Evolutionary conservation across 2,329 filamentous ascomycete species (phyloP), one percentile per base, ranked within the genome.

Genomic region (Colletotrichum sp.): DNA sequence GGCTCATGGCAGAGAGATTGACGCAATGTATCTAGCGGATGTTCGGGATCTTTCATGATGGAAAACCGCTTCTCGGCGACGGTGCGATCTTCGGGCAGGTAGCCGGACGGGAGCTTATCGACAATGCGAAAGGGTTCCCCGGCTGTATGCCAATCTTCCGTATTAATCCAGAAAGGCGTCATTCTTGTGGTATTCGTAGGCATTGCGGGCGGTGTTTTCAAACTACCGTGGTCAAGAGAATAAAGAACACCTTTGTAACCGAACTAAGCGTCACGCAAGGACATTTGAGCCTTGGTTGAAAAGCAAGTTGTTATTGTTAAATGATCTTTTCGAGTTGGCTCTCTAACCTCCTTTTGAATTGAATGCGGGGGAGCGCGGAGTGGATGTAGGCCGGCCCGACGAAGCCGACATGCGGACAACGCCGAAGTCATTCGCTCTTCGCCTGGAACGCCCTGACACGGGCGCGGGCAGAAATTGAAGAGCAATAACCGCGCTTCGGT

Each of bases 71-170:
- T 62, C 34, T 72, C 21, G 36, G 69, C 34, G 5, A 76, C 70
- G 16, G 28, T 76, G 6, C 21, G 10, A 3, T 18, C 26, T 8
- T 57, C 44, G 4, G 73, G 73, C 32, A 71, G 62, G 9, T 57
- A 36, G 24, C 30, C 24, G 8, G 10, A 0, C 0, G 80, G 79
- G 1, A 80, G 75, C 2, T 62, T 72, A 32, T 77, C 21, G 24
- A 81, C 44, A 21, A 81, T 78, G 6, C 80, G 80, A 30, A 81
- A 81, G 4, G 80, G 80, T 34, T 81, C 80, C 12, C 80, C 80
- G 16, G 80, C 80, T 1, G 80, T 79, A 57, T 81, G 80, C 80
- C 80, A 81, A 36, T 81, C 80, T 64, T 81, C 79, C 1, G 80
- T 75, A 1, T 78, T 72, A 4, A 81, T 72, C 80, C 80, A 81